Percentiles rank a stretch among this genome's conserved stretches.
Conservation (phyloP, 495 filamentous ascomycete genomes). For the Rusavskia elegans region DNA sequence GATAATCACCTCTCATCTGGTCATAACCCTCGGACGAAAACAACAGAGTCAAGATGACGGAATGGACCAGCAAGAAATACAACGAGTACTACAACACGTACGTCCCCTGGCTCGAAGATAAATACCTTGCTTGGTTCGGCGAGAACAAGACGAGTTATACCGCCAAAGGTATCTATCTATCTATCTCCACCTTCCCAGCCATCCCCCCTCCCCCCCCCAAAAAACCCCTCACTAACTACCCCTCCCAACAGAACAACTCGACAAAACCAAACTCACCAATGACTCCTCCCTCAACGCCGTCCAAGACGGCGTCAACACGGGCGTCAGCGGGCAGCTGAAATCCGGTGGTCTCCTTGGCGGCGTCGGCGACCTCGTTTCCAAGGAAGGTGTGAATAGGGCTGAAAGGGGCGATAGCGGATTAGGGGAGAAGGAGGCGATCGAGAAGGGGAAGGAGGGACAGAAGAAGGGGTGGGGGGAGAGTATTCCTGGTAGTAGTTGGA, state of each 20-base stretch:
- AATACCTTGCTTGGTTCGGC: constrained; percentile 44
- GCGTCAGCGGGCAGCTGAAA: constrained; percentile 37
- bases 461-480: constrained; percentile 13
- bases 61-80: constrained; percentile 40
- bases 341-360: constrained; percentile 39
- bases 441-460: constrained; percentile 12
- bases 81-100: constrained; percentile 46
- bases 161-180: constrained; percentile 29
- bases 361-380: constrained; percentile 34
- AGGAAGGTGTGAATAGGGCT: constrained; percentile 40
- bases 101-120: constrained; percentile 53
- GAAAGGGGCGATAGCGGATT: constrained; percentile 40
- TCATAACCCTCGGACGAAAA: too few species aligned
- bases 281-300: constrained; percentile 39
- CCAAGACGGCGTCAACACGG: constrained; percentile 39
- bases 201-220: background rate
- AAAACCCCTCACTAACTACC: background rate
- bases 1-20: too few species aligned
- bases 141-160: constrained; percentile 50
- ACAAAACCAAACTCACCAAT: constrained; percentile 42
- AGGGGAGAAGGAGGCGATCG: constrained; percentile 5
- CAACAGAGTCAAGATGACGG: constrained; percentile 13
- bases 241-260: constrained; percentile 32
- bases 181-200: background rate
- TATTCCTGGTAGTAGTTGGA: too few species aligned